phyloP scores from a whole-genome alignment of 345 rosid genomes.

The Aethionema arabicum region DNA sequence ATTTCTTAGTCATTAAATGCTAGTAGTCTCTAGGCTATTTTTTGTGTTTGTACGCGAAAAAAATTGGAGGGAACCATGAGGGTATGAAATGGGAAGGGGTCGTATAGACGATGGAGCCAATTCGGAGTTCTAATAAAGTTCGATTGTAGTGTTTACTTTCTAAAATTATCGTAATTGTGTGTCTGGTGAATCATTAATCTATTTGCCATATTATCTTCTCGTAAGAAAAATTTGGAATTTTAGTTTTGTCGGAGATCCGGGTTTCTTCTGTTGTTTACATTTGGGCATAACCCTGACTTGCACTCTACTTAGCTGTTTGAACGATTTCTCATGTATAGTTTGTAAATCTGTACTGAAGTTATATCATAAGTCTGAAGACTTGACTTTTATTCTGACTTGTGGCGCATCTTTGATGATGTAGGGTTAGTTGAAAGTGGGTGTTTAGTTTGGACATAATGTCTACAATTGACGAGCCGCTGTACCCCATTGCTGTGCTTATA shows the following conservation, averaged over 20 bases:
- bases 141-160: background rate
- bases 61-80: background rate
- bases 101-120: background rate
- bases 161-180: background rate
- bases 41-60: background rate
- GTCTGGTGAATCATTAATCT: background rate
- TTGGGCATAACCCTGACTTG: background rate
- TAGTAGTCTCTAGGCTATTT: background rate
- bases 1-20: background rate
- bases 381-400: background rate
- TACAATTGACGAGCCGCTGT: conserved; percentile 67
- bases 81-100: background rate
- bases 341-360: background rate
- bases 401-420: background rate
- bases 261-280: conserved; percentile 20
- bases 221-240: background rate
- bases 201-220: background rate
- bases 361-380: background rate
- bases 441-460: conserved; percentile 46
- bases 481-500: conserved; percentile 78
- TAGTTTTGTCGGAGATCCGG: conserved; percentile 11
- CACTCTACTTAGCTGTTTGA: background rate
- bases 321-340: background rate
- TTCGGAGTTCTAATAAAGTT: conserved; percentile 6
- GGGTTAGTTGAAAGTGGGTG: conserved; percentile 3